These are phyloP conservation scores for Limonium bicolor DNA, from an alignment of 148 eudicot genomes.

Conservation along the genomic window DNA sequence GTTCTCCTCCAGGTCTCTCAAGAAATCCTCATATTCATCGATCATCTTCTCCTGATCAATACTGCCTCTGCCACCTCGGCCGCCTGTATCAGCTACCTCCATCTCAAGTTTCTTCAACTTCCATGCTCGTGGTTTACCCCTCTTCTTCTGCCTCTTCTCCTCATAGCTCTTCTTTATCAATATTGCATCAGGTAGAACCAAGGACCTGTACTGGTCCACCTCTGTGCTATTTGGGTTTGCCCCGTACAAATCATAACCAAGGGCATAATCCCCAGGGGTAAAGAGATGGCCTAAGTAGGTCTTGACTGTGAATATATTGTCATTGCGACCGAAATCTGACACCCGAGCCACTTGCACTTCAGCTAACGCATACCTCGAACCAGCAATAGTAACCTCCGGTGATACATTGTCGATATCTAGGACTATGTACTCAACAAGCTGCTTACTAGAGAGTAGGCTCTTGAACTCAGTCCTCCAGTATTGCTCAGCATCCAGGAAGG, in stretches of 20 bases:
- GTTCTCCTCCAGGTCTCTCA: slow-evolving; percentile 59
- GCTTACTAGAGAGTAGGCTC: slow-evolving; percentile 29
- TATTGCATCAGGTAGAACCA: slow-evolving; percentile 41
- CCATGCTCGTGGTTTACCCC: slow-evolving; percentile 60
- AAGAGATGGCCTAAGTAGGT: slow-evolving; percentile 59
- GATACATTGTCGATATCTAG: slow-evolving; percentile 27
- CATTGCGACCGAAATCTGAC: slow-evolving; percentile 57
- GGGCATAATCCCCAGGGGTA: slow-evolving; percentile 49
- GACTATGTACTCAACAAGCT: slow-evolving; percentile 44
- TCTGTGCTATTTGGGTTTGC: slow-evolving; percentile 50
- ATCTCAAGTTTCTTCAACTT: slow-evolving; percentile 54
- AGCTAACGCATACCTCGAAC: slow-evolving; percentile 47
- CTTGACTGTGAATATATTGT: slow-evolving; percentile 29
- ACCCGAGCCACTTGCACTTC: slow-evolving; percentile 52
- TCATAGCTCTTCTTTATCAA: slow-evolving; percentile 65
- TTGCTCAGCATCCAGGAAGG: slow-evolving; percentile 40
- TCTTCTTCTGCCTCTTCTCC: slow-evolving; percentile 49
- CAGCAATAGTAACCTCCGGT: slow-evolving; percentile 34
- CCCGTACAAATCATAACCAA: slow-evolving; percentile 56
- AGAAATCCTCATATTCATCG: slow-evolving; percentile 56
- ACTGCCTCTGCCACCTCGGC: slow-evolving; percentile 22
- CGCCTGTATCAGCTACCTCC: slow-evolving; percentile 34
- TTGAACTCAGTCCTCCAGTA: slow-evolving; percentile 38
- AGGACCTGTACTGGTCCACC: slow-evolving; percentile 44
- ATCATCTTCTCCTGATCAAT: slow-evolving; percentile 33